phyloP scores from a whole-genome alignment of 2,329 filamentous ascomycete species.

The Colletotrichum destructivum region DNA sequence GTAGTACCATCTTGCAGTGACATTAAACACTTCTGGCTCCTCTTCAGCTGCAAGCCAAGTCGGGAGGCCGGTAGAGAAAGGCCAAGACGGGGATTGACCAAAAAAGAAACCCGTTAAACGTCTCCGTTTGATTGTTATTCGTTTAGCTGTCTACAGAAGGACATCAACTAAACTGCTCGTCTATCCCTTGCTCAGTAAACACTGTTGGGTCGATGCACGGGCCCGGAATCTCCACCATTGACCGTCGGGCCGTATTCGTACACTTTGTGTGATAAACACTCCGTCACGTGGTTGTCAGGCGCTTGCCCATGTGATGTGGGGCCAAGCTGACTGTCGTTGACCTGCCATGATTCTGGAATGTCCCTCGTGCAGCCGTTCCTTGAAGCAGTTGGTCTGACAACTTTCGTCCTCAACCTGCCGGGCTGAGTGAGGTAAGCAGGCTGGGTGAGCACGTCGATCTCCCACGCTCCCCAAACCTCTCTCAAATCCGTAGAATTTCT shows the following conservation, averaged over 20 bases:
- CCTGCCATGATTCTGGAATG: slow-evolving; percentile 19
- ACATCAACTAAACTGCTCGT: background rate
- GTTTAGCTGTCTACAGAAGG: no score
- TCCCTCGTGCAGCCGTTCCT: slow-evolving; percentile 22
- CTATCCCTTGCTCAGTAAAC: no score
- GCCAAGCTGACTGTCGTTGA: background rate
- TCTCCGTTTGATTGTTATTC: background rate
- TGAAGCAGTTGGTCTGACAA: slow-evolving; percentile 15
- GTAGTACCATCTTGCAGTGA: background rate
- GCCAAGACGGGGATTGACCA: slow-evolving; percentile 15
- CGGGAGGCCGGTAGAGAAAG: slow-evolving; percentile 14
- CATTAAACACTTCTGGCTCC: background rate
- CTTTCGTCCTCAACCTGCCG: background rate
- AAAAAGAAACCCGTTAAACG: background rate
- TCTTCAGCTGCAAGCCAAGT: slow-evolving; percentile 26
- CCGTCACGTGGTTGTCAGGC: background rate
- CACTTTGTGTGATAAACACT: background rate
- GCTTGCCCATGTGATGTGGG: background rate
- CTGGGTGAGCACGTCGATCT: background rate
- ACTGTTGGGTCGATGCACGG: background rate
- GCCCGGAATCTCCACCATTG: background rate
- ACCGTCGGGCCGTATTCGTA: background rate
- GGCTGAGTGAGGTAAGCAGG: slow-evolving; percentile 9
- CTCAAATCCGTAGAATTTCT: background rate
- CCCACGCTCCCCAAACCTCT: background rate